phyloP scores from a whole-genome alignment of 2,329 filamentous ascomycete species.

The Oidium heveae region DNA sequence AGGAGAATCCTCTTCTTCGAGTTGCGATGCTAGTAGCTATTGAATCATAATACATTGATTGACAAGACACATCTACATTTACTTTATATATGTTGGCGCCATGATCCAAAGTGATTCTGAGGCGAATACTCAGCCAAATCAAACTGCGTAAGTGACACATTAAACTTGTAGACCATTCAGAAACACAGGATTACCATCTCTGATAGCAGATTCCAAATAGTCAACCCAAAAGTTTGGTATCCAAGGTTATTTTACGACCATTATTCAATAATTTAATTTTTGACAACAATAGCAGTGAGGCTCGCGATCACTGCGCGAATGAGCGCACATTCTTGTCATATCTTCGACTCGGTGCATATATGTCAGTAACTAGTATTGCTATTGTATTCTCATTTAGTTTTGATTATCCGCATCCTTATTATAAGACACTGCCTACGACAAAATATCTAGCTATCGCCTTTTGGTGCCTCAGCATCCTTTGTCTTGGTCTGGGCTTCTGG shows the following conservation, averaged over 20 bases:
- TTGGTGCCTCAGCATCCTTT: conserved; percentile 59
- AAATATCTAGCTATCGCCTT: conserved; percentile 70
- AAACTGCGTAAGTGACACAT: no score
- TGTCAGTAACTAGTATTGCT: conserved; percentile 69
- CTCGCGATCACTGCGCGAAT: conserved; percentile 27
- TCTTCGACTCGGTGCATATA: conserved; percentile 22
- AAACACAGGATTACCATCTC: no score
- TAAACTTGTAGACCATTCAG: no score
- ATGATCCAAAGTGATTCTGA: no score
- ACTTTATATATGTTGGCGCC: no score
- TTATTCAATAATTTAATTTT: conserved; percentile 32
- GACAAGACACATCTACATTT: no score
- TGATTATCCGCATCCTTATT: background rate
- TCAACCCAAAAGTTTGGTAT: no score
- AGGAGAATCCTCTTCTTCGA: no score
- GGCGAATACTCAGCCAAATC: no score
- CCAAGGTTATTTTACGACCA: conserved; percentile 3
- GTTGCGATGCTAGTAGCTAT: no score
- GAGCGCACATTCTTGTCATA: conserved; percentile 18
- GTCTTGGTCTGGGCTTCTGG: conserved; percentile 48
- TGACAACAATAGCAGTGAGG: conserved; percentile 39
- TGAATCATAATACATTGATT: no score
- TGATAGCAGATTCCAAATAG: no score
- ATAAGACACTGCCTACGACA: conserved; percentile 51
- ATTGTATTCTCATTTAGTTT: conserved; percentile 89